Percentiles rank a stretch among this genome's conserved stretches.
These are phyloP conservation scores for Claviceps quebecensis DNA, from an alignment of 2,329 filamentous ascomycete genomes.

Conservation along the genomic window DNA sequence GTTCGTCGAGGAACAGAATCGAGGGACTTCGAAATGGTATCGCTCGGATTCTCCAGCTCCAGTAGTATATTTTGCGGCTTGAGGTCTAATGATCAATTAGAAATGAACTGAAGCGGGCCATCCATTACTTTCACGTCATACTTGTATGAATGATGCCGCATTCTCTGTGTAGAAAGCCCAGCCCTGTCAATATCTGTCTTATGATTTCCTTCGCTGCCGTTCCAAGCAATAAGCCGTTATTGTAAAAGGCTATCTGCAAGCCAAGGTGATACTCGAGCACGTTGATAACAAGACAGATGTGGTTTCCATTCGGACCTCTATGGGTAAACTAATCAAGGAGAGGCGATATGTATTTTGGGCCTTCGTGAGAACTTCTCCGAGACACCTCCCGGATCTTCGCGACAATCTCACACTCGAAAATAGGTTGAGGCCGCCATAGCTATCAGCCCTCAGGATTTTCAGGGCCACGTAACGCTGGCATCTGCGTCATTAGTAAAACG, in stretches of 20 bases:
- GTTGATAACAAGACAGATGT: neutral
- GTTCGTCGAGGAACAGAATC: neutral
- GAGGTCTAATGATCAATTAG: neutral
- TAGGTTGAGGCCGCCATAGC: conserved; percentile 1
- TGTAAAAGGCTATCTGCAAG: neutral
- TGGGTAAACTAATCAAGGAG: neutral
- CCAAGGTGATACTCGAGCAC: neutral
- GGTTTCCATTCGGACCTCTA: too few species aligned
- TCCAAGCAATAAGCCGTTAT: neutral
- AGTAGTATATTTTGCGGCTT: neutral
- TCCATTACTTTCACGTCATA: too few species aligned
- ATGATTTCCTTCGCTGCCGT: neutral
- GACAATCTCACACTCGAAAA: conserved; percentile 1
- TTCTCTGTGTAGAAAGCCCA: neutral
- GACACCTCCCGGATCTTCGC: neutral
- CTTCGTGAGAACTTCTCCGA: neutral
- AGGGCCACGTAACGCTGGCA: conserved; percentile 1
- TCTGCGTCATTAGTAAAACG: neutral
- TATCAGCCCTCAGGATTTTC: neutral
- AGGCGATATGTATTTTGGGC: neutral
- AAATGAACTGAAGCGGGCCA: neutral
- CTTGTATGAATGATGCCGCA: too few species aligned
- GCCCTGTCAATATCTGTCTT: too few species aligned
- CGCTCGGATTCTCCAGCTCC: neutral
- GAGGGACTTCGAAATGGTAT: neutral